Conservation (phyloP, 163 green algal genomes). For the Dunaliella salina region DNA sequence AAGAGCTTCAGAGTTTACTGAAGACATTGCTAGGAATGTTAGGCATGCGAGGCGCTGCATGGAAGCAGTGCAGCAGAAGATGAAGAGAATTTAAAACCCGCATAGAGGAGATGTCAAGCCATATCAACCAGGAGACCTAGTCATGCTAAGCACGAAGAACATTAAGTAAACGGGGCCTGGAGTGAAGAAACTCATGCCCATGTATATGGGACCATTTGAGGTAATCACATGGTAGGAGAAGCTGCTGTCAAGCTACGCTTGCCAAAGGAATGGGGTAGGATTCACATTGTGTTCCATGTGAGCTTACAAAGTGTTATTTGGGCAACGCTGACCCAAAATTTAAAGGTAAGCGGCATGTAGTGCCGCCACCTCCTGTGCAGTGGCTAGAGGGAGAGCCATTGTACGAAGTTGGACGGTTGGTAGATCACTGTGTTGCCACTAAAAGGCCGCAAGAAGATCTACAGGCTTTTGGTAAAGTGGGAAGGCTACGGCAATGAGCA, state of each 20-base stretch:
- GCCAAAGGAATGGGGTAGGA: not conserved
- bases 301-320: not conserved
- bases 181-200: not conserved
- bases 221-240: not conserved
- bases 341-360: not conserved
- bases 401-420: not conserved
- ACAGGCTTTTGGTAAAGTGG: not conserved
- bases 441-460: not conserved
- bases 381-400: not conserved
- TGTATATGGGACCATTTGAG: not conserved
- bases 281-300: not conserved
- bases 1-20: not conserved
- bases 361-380: not conserved
- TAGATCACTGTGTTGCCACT: not conserved
- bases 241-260: not conserved
- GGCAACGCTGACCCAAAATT: not conserved
- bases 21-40: not conserved
- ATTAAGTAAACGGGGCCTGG: not conserved
- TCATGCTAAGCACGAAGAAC: constrained; percentile 10
- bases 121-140: not conserved
- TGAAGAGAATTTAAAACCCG: not conserved
- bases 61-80: not conserved
- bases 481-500: not conserved
- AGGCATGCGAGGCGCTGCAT: not conserved
- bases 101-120: not conserved